These are phyloP conservation scores for Tolypocladium guangdongense DNA, from an alignment of 2,329 filamentous ascomycete genomes.

Conservation along the genomic window DNA sequence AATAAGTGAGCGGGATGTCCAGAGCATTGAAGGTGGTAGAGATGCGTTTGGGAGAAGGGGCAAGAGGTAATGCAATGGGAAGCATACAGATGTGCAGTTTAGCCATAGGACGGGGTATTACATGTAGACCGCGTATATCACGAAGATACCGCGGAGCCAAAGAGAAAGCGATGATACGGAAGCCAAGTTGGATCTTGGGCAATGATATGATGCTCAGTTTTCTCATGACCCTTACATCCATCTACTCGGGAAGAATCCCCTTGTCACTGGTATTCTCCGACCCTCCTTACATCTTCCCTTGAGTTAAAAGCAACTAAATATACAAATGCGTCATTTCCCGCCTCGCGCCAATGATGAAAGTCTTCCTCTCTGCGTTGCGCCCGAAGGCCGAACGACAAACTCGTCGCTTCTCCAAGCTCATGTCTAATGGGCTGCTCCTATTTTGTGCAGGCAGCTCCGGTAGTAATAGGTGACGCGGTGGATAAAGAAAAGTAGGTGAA, in stretches of 20 bases:
- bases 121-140: not conserved
- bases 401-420: constrained; percentile 3
- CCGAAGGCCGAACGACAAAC: not conserved
- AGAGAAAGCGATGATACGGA: not conserved
- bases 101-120: not conserved
- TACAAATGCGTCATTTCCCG: constrained; percentile 15
- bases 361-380: not conserved
- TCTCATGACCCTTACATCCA: constrained; percentile 8
- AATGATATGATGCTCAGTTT: constrained; percentile 3
- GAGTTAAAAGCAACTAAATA: constrained; percentile 16
- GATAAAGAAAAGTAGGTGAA: constrained; percentile 10
- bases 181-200: not conserved
- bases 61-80: constrained; percentile 11
- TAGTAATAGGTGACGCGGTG: not conserved
- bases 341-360: not conserved
- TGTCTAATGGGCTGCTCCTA: constrained; percentile 13
- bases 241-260: not conserved
- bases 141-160: not conserved
- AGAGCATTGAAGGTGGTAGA: constrained; percentile 50
- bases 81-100: not conserved
- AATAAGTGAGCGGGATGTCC: constrained; percentile 68
- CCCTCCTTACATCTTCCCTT: not conserved
- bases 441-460: constrained; percentile 14
- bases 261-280: not conserved
- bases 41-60: constrained; percentile 29